Evolutionary conservation across 2,329 filamentous ascomycete species (phyloP).

Genomic region (Aureobasidium sp.): DNA sequence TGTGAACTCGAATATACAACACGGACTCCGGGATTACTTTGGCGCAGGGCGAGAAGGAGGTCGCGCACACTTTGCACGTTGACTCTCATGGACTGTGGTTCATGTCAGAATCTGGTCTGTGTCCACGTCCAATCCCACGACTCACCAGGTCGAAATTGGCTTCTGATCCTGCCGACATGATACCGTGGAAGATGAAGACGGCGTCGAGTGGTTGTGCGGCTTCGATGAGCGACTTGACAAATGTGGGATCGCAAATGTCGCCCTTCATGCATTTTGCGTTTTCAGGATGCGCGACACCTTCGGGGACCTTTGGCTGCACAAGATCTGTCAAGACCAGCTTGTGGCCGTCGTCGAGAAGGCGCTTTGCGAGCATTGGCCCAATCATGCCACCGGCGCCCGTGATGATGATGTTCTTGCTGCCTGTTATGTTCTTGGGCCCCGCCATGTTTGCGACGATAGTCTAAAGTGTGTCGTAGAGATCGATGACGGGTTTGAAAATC

Average conservation of each 20-base stretch:
- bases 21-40: not conserved
- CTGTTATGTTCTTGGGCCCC: not conserved
- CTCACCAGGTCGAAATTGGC: not conserved
- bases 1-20: not conserved
- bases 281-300: not conserved
- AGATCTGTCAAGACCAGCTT: not conserved
- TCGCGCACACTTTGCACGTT: not conserved
- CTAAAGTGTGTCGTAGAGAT: not conserved
- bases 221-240: not conserved
- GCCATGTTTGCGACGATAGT: not conserved
- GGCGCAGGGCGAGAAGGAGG: not conserved
- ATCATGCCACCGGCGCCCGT: not conserved
- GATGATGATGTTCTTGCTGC: not conserved
- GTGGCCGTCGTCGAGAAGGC: not conserved
- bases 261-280: not conserved
- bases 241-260: not conserved
- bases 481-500: not conserved
- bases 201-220: not conserved
- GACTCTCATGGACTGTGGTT: not conserved
- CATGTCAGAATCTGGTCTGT: not conserved
- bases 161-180: not conserved
- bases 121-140: accelerated
- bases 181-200: not conserved
- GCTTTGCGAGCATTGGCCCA: not conserved
- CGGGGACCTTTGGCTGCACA: not conserved